Conservation (phyloP, 2,329 filamentous ascomycete species). For the Tolypocladium nubicola region DNA sequence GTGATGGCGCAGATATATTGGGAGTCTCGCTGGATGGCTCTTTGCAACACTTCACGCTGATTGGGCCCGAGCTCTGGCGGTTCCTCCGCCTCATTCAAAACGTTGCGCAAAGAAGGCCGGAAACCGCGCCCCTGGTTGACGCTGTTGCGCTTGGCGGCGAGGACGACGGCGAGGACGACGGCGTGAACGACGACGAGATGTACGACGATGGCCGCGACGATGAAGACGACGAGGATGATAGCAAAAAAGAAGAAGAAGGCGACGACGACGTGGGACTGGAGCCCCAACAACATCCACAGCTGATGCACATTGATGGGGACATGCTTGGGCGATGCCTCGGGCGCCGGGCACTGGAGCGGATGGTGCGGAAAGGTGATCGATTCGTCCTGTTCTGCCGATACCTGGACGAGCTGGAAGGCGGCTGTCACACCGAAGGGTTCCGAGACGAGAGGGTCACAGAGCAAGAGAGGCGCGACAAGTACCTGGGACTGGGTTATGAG, state of each 20-base stretch:
- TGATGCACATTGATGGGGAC: slow-evolving; percentile 59
- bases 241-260: too few relatives aligned
- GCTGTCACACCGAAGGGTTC: slow-evolving; percentile 25
- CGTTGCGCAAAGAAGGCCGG: slow-evolving; percentile 39
- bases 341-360: slow-evolving; percentile 29
- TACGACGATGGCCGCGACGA: slow-evolving; percentile 6
- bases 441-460: slow-evolving; percentile 8
- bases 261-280: slow-evolving; percentile 16
- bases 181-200: slow-evolving; percentile 7
- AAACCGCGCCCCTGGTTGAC: slow-evolving; percentile 29
- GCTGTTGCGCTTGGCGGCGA: background rate
- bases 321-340: slow-evolving; percentile 46
- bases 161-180: background rate
- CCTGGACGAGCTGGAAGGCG: slow-evolving; percentile 38
- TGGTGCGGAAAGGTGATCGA: slow-evolving; percentile 23
- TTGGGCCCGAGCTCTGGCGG: slow-evolving; percentile 52
- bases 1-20: slow-evolving; percentile 41
- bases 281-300: slow-evolving; percentile 28
- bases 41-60: slow-evolving; percentile 56
- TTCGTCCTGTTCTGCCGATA: slow-evolving; percentile 34
- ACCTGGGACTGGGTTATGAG: slow-evolving; percentile 39
- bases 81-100: slow-evolving; percentile 67
- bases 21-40: slow-evolving; percentile 62
- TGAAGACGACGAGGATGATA: slow-evolving; percentile 11
- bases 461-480: slow-evolving; percentile 17